Conservation (phyloP, 2,329 filamentous ascomycete genomes). For the Exutisphaerella laricina region DNA sequence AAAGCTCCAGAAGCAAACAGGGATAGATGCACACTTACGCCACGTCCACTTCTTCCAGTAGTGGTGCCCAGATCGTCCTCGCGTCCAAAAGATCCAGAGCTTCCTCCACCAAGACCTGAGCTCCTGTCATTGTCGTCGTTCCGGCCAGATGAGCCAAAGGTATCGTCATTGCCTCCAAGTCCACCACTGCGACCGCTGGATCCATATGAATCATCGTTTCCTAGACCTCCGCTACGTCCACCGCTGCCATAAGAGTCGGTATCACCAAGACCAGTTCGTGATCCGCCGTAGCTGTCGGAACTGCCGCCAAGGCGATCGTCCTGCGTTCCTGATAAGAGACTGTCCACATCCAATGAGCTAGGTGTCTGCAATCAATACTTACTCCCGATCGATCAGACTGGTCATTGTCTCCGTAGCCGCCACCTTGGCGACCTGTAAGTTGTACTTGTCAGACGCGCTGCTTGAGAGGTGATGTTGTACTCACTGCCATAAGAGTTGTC, state of each 20-base stretch:
- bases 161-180: slow-evolving; percentile 8
- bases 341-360: not conserved
- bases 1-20: not conserved
- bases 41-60: slow-evolving; percentile 2
- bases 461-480: not conserved
- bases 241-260: slow-evolving; percentile 12
- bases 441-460: not conserved
- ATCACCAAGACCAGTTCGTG: slow-evolving; percentile 3
- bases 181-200: slow-evolving; percentile 4
- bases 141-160: slow-evolving; percentile 7
- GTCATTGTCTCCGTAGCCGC: slow-evolving; percentile 1
- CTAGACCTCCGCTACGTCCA: slow-evolving; percentile 6
- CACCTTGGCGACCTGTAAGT: slow-evolving; percentile 6
- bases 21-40: slow-evolving; percentile 2
- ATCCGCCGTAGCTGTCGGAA: not conserved
- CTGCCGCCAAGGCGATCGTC: slow-evolving; percentile 1
- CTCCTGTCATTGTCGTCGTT: slow-evolving; percentile 10
- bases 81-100: slow-evolving; percentile 2
- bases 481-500: slow-evolving; percentile 9
- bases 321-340: slow-evolving; percentile 3
- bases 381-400: slow-evolving; percentile 11
- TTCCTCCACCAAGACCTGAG: not conserved
- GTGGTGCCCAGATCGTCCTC: not conserved
- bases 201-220: not conserved
- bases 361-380: slow-evolving; percentile 3